Conservation (phyloP, 176 grass and related monocot genomes). For the Rhipidocladum racemiflorum region DNA sequence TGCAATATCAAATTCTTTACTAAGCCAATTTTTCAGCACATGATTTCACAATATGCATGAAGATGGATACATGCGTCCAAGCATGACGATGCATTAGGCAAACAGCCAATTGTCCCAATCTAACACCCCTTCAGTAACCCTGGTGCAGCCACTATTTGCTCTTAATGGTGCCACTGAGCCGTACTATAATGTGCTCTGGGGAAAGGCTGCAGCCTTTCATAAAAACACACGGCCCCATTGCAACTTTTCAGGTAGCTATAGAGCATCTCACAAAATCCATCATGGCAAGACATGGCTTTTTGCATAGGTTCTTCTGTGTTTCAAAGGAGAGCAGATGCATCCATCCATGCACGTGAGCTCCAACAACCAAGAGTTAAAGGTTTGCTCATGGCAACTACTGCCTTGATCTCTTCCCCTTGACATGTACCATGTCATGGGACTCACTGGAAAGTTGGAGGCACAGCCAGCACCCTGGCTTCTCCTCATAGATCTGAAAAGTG, state of each 20-base stretch:
- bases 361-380: constrained; percentile 33
- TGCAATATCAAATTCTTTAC: too few relatives aligned
- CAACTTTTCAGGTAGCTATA: constrained; percentile 27
- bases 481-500: constrained; percentile 34
- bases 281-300: constrained; percentile 14
- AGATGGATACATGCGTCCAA: not conserved
- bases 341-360: not conserved
- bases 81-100: not conserved
- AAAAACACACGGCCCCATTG: constrained; percentile 14
- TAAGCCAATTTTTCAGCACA: too few relatives aligned
- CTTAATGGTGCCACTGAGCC: constrained; percentile 23
- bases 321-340: not conserved
- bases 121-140: not conserved
- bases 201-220: constrained; percentile 27
- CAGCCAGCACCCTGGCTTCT: not conserved
- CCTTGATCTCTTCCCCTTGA: constrained; percentile 39
- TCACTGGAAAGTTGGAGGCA: not conserved
- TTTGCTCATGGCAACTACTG: constrained; percentile 32
- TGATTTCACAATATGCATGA: not conserved
- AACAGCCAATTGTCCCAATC: constrained; percentile 17
- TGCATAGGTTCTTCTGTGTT: constrained; percentile 16
- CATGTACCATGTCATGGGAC: constrained; percentile 15
- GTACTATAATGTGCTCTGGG: constrained; percentile 10
- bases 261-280: constrained; percentile 25
- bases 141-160: constrained; percentile 13